Conservation (phyloP, 345 rosid species). For the Diplotaxis tenuifolia region DNA sequence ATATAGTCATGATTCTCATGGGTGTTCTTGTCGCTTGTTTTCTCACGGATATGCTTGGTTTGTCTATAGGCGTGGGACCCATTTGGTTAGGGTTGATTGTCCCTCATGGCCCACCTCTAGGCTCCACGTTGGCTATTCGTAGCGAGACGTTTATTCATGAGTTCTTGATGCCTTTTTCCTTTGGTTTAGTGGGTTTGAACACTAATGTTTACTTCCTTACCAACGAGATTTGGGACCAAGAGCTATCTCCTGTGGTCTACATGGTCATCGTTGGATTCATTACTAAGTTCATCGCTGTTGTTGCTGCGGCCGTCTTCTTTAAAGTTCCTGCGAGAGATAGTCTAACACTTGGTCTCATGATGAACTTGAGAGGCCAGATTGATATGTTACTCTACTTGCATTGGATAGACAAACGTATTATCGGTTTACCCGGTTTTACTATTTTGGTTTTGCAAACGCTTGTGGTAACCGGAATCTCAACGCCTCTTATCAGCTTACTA, state of each 20-base stretch:
- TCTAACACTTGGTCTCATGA: conserved; percentile 53
- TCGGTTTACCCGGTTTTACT: conserved; percentile 43
- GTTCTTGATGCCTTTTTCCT: conserved; percentile 63
- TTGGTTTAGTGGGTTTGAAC: conserved; percentile 48
- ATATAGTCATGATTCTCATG: conserved; percentile 44
- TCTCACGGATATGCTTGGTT: conserved; percentile 65
- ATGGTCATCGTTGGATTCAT: conserved; percentile 42
- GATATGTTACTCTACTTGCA: conserved; percentile 53
- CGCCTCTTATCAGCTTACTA: conserved; percentile 54
- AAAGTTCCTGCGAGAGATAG: conserved; percentile 51
- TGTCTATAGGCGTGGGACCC: conserved; percentile 59
- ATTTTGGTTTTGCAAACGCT: conserved; percentile 44
- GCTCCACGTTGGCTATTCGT: conserved; percentile 51
- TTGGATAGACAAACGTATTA: conserved; percentile 58
- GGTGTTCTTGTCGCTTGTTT: conserved; percentile 52
- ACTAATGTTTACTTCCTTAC: conserved; percentile 46
- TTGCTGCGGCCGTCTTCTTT: conserved; percentile 34
- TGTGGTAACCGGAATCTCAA: conserved; percentile 32
- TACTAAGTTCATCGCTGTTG: conserved; percentile 40
- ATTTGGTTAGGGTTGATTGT: conserved; percentile 56
- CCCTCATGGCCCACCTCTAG: conserved; percentile 71
- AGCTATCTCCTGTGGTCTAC: conserved; percentile 44
- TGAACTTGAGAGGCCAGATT: conserved; percentile 67
- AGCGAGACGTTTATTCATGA: conserved; percentile 55
- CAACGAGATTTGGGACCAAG: conserved; percentile 38